A percentile compares a stretch with the other conserved stretches of the same genome.
Conservation (phyloP, 2,329 filamentous ascomycete genomes). For the Penicillium sp. region DNA sequence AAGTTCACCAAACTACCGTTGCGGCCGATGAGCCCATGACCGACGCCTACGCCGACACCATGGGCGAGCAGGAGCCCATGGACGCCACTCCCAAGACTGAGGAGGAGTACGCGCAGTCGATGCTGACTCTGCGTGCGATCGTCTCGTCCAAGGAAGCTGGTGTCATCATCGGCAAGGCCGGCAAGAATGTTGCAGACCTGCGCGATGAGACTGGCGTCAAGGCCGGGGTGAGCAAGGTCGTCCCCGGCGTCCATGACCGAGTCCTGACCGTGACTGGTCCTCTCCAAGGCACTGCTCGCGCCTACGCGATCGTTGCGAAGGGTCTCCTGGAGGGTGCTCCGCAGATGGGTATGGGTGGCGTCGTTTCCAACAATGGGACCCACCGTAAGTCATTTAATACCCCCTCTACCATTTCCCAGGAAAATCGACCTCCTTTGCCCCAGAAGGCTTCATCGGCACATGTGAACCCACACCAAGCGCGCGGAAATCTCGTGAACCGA, state of each 20-base stretch:
- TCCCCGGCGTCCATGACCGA: slow-evolving; percentile 94
- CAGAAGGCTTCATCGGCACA: background rate
- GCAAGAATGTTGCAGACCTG: slow-evolving; percentile 96
- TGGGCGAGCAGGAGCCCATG: slow-evolving; percentile 67
- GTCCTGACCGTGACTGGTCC: slow-evolving; percentile 93
- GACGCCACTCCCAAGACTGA: slow-evolving; percentile 87
- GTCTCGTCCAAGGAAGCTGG: slow-evolving; percentile 99
- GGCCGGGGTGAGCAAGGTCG: slow-evolving; percentile 97
- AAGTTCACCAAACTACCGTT: slow-evolving; percentile 55
- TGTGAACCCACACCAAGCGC: background rate
- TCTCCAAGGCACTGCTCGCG: slow-evolving; percentile 83
- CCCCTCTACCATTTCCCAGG: slow-evolving; percentile 2
- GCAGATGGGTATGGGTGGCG: slow-evolving; percentile 92
- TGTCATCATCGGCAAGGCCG: slow-evolving; percentile 97
- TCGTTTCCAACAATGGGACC: slow-evolving; percentile 83
- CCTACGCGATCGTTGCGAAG: slow-evolving; percentile 90
- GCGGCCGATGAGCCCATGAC: slow-evolving; percentile 62
- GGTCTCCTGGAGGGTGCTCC: slow-evolving; percentile 91
- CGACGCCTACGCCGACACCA: slow-evolving; percentile 64
- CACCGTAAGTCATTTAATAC: slow-evolving; percentile 70
- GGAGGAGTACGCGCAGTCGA: slow-evolving; percentile 90
- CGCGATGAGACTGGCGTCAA: slow-evolving; percentile 97
- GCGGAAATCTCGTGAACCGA: background rate
- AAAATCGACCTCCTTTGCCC: background rate
- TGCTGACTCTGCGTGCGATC: slow-evolving; percentile 93